Evolutionary conservation across 2,329 filamentous ascomycete genomes (phyloP).

Genomic region (Talaromyces sp.): DNA sequence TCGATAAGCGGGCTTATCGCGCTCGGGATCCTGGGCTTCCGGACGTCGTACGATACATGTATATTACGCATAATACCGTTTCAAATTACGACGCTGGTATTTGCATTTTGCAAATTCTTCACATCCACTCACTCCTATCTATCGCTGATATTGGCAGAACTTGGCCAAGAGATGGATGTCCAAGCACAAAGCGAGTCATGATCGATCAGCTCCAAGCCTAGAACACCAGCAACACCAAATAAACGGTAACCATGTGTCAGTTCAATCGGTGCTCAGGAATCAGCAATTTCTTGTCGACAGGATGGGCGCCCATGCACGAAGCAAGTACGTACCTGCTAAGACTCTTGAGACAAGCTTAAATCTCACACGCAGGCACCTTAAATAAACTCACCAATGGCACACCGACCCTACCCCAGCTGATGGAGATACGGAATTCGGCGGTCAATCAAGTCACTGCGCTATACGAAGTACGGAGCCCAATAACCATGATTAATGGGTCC

Average conservation of each 20-base stretch:
- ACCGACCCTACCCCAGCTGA: not conserved
- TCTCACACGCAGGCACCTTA: not conserved
- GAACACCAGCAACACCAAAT: not conserved
- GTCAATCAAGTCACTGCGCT: not conserved
- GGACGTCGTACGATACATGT: not conserved
- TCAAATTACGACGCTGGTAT: not conserved
- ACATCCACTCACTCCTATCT: no score
- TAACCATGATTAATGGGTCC: no score
- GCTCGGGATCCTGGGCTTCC: not conserved
- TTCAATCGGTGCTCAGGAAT: no score
- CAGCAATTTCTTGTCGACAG: no score
- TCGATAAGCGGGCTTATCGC: not conserved
- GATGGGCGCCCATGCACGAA: not conserved
- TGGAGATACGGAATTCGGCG: not conserved
- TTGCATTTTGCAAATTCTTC: not conserved
- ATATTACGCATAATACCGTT: not conserved
- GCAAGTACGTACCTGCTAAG: no score
- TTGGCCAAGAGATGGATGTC: not conserved
- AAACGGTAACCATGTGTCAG: not conserved
- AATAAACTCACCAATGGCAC: not conserved
- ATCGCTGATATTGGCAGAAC: no score
- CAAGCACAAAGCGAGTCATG: not conserved
- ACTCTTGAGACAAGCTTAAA: constrained; percentile 1
- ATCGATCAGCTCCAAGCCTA: not conserved
- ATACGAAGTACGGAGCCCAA: not conserved